Evolutionary conservation across 805 yeast genomes (phyloP), one percentile per base, ranked within the genome.

Genomic region (Candida rishiriensis): DNA sequence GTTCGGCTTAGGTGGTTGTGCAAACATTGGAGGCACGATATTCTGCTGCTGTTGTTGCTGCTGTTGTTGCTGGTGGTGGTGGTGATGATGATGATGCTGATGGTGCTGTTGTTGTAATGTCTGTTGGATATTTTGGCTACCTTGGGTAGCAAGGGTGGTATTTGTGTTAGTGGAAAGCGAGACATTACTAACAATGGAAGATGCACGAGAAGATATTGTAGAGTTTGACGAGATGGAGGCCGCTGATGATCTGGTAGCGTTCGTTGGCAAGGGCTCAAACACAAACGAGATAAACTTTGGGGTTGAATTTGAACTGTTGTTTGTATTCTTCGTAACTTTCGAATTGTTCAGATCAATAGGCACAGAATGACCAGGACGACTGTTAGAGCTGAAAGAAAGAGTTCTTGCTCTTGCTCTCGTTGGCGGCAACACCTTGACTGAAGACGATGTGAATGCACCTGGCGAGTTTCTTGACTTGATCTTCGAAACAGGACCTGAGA

Each of bases 281-380:
- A 55, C 56, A 43, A 55, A 55, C 35, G 59, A 53, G 11, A 53
- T 36, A n/a, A 41, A 41, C 29, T 42, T 49, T 10, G 53, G 39
- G 13, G 33, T 30, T 14, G 43, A 34, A 21, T 38, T 45, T 35
- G 14, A 43, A 26, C 28, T 21, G 33, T 17, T 44, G 33, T 34
- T 41, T 34, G 26, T 5, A 21, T 21, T 4, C 26, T 40, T 40
- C 13, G 38, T 21, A 15, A 33, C 34, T 26, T 39, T 39, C 9
- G 42, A 39, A 34, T 33, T 33, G 26, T 39, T 39, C 18, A 39
- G 29, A 34, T 34, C 38, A n/a, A 34, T 34, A 10, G 42, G 38
- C 15, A 34, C 29, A n/a, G 17, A 29, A 21, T 21, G 21, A 16
- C 17, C 34, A 17, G 34, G 29, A 34, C 38, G 16, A 8, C 21